These are phyloP conservation scores for Aspergillus viridinutans DNA, from an alignment of 2,329 filamentous ascomycete species.

Conservation along the genomic window DNA sequence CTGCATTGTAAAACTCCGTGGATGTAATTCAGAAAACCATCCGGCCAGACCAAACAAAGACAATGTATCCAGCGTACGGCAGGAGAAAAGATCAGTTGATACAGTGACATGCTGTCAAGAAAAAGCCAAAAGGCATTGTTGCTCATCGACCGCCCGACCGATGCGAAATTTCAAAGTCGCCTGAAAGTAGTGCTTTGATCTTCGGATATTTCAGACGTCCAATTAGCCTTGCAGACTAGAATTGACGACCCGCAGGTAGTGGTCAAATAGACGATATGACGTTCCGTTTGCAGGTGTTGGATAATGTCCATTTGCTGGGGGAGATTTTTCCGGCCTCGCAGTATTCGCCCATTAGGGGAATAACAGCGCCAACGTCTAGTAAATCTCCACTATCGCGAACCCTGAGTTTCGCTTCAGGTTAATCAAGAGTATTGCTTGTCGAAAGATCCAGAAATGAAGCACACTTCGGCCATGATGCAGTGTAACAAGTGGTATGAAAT, in stretches of 20 bases:
- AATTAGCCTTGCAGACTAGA: background rate
- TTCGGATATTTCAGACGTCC: background rate
- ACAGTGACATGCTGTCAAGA: background rate
- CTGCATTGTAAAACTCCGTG: background rate
- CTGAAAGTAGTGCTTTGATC: background rate
- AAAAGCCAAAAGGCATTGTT: background rate
- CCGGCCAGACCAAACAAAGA: background rate
- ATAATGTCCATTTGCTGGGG: constrained; percentile 6
- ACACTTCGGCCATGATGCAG: background rate
- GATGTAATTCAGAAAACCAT: background rate
- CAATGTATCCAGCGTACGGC: background rate
- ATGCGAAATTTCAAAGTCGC: background rate
- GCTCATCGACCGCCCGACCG: background rate
- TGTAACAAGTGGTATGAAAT: background rate
- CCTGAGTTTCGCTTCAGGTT: background rate
- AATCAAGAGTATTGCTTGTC: background rate
- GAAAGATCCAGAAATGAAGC: background rate
- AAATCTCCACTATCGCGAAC: background rate
- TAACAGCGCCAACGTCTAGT: background rate
- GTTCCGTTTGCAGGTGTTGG: background rate
- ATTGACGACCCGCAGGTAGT: background rate
- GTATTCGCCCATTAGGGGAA: background rate
- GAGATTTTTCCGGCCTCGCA: constrained; percentile 4
- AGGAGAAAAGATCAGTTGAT: background rate
- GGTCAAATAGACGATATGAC: background rate